Evolutionary conservation across 1,284 basidiomycete species (phyloP).

Genomic region (Meripilus lineatus): DNA sequence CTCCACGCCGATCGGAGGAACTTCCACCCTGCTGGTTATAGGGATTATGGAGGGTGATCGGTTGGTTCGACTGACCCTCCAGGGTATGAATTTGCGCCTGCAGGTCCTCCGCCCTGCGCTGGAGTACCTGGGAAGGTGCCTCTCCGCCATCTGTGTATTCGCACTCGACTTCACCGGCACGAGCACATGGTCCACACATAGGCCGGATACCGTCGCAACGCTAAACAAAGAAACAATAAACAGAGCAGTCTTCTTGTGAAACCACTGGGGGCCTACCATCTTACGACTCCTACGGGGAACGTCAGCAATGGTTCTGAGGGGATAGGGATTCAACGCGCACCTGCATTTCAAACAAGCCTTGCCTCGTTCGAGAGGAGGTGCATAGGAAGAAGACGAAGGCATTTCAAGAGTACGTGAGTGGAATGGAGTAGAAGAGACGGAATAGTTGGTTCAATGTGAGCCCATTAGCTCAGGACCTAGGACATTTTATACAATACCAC

Average conservation of each 20-base stretch:
- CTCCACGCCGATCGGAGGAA: too few relatives aligned
- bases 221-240: slow-evolving; percentile 14
- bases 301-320: neutral
- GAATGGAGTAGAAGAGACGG: too few relatives aligned
- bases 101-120: slow-evolving; percentile 20
- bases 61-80: slow-evolving; percentile 18
- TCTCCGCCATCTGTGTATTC: slow-evolving; percentile 27
- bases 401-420: too few relatives aligned
- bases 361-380: slow-evolving; percentile 26
- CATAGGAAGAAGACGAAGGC: slow-evolving; percentile 15
- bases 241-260: too few relatives aligned
- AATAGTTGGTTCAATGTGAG: too few relatives aligned
- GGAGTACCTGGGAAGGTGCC: slow-evolving; percentile 25
- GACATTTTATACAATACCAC: too few relatives aligned
- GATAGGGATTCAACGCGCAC: slow-evolving; percentile 13
- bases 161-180: slow-evolving; percentile 25
- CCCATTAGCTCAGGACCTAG: too few relatives aligned
- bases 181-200: slow-evolving; percentile 24
- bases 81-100: slow-evolving; percentile 24
- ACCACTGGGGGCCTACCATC: too few relatives aligned
- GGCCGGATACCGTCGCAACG: slow-evolving; percentile 27
- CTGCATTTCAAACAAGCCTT: slow-evolving; percentile 28
- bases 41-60: slow-evolving; percentile 23
- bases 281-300: slow-evolving; percentile 22
- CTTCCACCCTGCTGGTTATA: too few relatives aligned